A percentile compares a stretch with the other conserved stretches of the same genome.
Evolutionary conservation across 1,284 basidiomycete species (phyloP).

Genomic region (Tetrapyrgos nigripes): DNA sequence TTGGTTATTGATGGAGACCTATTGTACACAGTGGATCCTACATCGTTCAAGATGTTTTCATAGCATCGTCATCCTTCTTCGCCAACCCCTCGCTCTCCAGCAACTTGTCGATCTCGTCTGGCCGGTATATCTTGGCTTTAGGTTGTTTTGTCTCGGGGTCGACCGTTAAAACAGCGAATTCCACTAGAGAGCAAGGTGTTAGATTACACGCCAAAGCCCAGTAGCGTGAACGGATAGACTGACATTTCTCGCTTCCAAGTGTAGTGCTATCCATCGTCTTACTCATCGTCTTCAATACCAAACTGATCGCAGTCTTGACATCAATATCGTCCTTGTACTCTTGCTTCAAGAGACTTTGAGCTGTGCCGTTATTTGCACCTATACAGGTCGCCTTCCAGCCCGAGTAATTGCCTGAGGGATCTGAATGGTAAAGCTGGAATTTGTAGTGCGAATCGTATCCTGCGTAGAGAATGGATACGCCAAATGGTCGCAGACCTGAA

Average conservation of each 20-base stretch:
- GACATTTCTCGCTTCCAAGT: constrained; percentile 93
- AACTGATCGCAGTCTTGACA: constrained; percentile 89
- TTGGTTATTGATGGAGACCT: not conserved
- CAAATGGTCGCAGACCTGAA: constrained; percentile 94
- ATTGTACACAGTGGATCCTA: constrained; percentile 1
- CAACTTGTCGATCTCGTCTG: constrained; percentile 90
- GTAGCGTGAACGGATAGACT: constrained; percentile 37
- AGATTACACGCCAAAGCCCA: constrained; percentile 8
- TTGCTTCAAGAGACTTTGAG: constrained; percentile 94
- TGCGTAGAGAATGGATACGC: constrained; percentile 95
- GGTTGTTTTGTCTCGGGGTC: constrained; percentile 82
- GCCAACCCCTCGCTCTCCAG: constrained; percentile 85
- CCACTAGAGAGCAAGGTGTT: constrained; percentile 63
- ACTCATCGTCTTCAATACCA: constrained; percentile 95
- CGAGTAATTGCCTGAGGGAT: constrained; percentile 98
- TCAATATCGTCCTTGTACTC: constrained; percentile 97
- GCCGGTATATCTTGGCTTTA: constrained; percentile 91
- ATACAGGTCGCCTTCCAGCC: constrained; percentile 99
- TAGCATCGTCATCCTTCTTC: constrained; percentile 87
- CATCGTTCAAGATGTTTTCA: constrained; percentile 47
- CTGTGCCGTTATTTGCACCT: constrained; percentile 95
- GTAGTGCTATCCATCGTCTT: constrained; percentile 99
- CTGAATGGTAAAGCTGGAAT: constrained; percentile 98
- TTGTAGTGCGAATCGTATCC: constrained; percentile 96
- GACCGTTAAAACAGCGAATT: constrained; percentile 93